Base-by-base conservation (phyloP, 768 basidiomycete species). In the Mrakia blollopis region DNA sequence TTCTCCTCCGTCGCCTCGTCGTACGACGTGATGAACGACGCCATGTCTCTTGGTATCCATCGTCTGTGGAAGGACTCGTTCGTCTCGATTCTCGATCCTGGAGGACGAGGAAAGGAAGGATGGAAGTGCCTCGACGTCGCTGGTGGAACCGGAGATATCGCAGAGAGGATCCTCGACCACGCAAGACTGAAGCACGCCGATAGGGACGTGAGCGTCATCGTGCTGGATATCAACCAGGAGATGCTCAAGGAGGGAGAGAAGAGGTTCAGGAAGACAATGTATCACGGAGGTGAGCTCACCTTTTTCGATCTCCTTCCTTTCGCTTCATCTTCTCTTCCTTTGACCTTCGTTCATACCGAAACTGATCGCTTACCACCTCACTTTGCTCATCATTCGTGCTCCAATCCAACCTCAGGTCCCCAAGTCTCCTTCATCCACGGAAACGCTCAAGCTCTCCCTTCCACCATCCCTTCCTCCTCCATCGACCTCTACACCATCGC, bases 1-100 rank as follows among this genome's bases (percentile, higher is more conserved):
- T 99, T 99, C 85, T 90, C 92, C 81, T 96, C 93, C 10, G 97
- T 99, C 76, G 94, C 97, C 61, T 91, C 92, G 50, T 91, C 88
- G 63, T 99, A 99, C 85, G 97, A 98, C 84, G 84, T 98, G 60
- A 97, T 99, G 96, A 99, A 99, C 86, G 97, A 98, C 82, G 93
- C 94, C n/a, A 92, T 94, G 84, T 98, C 97, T 4, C 85, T 98
- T 78, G 97, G 97, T 50, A 90, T 98, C 14, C 97, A 98, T 82
- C 88, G 97, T 73, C 85, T 99, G 32, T 99, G 97, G 97, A 99
- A 98, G 85, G 94, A 98, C 83, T 87, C 89, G 25, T 92, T 92
- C 81, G 90, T 98, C 37, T 87, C 89, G 1, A 85, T 87, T 0
- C 84, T 98, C 78, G 72, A 87, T 88, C 79, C 94, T 92, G 5